phyloP scores from a whole-genome alignment of 805 yeast species.

The Clavispora carvajalis region DNA sequence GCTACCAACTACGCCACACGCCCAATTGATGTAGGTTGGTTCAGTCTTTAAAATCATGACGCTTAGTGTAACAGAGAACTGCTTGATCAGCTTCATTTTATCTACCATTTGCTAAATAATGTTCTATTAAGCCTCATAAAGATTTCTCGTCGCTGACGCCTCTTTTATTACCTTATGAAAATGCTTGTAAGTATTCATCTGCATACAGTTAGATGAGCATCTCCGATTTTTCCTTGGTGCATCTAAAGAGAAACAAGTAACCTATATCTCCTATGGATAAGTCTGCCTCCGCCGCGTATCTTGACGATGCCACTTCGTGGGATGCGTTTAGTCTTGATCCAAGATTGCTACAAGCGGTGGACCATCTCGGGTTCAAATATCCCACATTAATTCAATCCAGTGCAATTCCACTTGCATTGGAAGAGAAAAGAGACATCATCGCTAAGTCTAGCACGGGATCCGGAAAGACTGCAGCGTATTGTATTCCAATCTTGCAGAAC shows the following conservation, averaged over 20 bases:
- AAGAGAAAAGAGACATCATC: constrained; percentile 84
- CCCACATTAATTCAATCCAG: constrained; percentile 90
- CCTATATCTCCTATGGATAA: constrained; percentile 9
- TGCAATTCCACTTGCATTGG: constrained; percentile 87
- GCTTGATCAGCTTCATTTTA: too few species aligned
- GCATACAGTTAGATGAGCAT: constrained; percentile 13
- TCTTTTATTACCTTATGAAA: too few species aligned
- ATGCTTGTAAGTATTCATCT: not conserved
- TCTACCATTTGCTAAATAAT: too few species aligned
- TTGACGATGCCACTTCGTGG: constrained; percentile 68
- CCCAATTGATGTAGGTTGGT: constrained; percentile 29
- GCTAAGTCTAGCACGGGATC: constrained; percentile 96
- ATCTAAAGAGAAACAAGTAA: not conserved
- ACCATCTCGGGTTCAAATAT: constrained; percentile 69
- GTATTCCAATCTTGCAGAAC: constrained; percentile 79
- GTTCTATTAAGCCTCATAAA: too few species aligned
- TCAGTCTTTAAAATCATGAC: too few species aligned
- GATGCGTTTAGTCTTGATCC: constrained; percentile 77
- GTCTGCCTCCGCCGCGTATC: constrained; percentile 61
- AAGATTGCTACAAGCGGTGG: constrained; percentile 77
- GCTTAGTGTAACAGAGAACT: not conserved
- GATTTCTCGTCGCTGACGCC: too few species aligned
- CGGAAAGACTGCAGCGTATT: constrained; percentile 90
- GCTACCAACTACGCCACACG: constrained; percentile 81
- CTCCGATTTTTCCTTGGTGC: constrained; percentile 9